Conservation (phyloP, 495 filamentous ascomycete species). For the Penicillium taxi region DNA sequence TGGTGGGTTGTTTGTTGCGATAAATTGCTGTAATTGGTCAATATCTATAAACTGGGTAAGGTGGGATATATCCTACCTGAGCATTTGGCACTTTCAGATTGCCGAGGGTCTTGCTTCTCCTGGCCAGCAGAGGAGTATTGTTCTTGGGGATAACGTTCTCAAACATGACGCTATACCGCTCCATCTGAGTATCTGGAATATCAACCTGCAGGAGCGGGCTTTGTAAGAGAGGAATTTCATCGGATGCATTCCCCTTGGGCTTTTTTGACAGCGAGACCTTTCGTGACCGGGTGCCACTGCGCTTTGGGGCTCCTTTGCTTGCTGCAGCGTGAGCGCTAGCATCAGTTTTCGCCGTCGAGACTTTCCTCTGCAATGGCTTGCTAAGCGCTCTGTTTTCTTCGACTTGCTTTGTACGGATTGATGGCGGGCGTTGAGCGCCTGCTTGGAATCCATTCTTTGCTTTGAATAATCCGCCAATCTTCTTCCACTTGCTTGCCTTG, state of each 20-base stretch:
- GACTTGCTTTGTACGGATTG: background rate
- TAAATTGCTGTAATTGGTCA: conserved; percentile 10
- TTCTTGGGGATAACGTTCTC: conserved; percentile 55
- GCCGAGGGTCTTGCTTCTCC: conserved; percentile 62
- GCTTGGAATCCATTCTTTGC: conserved; percentile 29
- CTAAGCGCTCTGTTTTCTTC: background rate
- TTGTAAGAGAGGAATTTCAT: too few species aligned
- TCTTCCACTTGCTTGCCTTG: conserved; percentile 51
- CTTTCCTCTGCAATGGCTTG: background rate
- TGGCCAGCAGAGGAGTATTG: conserved; percentile 46
- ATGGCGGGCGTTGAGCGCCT: background rate
- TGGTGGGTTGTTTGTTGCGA: conserved; percentile 14
- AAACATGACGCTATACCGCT: conserved; percentile 95
- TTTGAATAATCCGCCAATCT: conserved; percentile 45
- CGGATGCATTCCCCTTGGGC: conserved; percentile 5
- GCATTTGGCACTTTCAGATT: conserved; percentile 46
- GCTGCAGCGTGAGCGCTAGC: background rate
- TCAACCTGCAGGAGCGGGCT: conserved; percentile 61
- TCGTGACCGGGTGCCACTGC: too few species aligned
- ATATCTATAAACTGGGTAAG: background rate
- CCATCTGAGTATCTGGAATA: conserved; percentile 73
- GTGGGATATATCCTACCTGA: conserved; percentile 15
- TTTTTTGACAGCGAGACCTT: conserved; percentile 17
- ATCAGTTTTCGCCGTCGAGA: too few species aligned
- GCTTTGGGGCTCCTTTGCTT: conserved; percentile 6